Evolutionary conservation across 176 grass and related monocot species (phyloP), one percentile per base, ranked within the genome.

Genomic region (Rhynchospora tenuis): DNA sequence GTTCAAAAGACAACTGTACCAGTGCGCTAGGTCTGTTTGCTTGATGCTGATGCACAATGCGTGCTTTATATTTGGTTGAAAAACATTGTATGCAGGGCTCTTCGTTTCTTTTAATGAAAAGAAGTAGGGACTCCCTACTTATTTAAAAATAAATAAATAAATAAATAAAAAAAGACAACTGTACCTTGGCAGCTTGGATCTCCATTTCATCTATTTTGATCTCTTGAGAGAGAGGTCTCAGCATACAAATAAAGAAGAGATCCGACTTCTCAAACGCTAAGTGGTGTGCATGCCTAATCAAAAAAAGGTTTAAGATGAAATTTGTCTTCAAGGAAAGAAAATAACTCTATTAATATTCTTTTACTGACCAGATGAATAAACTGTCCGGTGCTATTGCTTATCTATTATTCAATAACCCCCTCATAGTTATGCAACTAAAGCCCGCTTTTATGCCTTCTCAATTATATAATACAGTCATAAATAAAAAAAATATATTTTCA

Each of bases 241-340:
- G 83, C 93, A 99, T 93, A 80, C 96, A 99, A 83, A 99, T 93
- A 88, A 99, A 99, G 82, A 99, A 95, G 42, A 99, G 63, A 85
- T 99, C 96, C 1, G 96, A 99, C 85, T 99, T 99, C 16, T 92
- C 91, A 81, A 99, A 99, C 14, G 92, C 92, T 64, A 99, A 85
- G 11, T 93, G 57, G 86, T 95, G 96, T 9, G 89, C 96, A 17
- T 98, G 96, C 86, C 96, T 99, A 73, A 84, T 76, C 10, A 67
- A 64, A 45, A 50, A 3, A 22, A 52, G 0, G 55, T 31, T 59
- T 38, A 55, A 79, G 57, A 63, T 19, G 16, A 54, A 61, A 5
- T 79, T 45, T 28, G 88, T 57, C 59, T 80, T 29, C 20, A 54
- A 10, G 28, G 5, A n/a, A 11, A 43, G 31, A 3, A 59, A 56